phyloP scores from a whole-genome alignment of 441 rosid species.

The Gossypium armourianum region DNA sequence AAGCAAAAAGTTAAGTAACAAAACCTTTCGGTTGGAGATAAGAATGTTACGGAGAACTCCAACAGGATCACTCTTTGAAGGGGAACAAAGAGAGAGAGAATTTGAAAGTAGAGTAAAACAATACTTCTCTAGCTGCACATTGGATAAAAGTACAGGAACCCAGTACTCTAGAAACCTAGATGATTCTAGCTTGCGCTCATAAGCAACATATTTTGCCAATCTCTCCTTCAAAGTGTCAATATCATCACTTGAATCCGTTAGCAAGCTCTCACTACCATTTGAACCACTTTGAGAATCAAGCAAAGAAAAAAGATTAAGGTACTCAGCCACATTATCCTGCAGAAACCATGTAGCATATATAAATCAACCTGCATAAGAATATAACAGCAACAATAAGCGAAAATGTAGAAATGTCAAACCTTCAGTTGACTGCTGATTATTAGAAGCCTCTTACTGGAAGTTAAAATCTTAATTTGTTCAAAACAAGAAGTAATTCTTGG shows the following conservation, averaged over 20 bases:
- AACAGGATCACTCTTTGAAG: conserved; percentile 45
- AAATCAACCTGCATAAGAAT: conserved; percentile 10
- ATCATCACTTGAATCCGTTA: conserved; percentile 23
- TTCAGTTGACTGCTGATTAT: conserved; percentile 40
- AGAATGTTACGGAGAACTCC: conserved; percentile 57
- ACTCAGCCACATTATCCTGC: conserved; percentile 33
- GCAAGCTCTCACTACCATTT: conserved; percentile 13
- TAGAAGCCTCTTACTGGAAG: conserved; percentile 35
- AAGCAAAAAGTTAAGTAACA: conserved; percentile 11
- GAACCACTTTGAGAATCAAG: conserved; percentile 23
- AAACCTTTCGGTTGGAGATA: conserved; percentile 56
- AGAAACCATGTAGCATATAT: conserved; percentile 18
- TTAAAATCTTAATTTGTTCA: conserved; percentile 33
- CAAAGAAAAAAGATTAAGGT: conserved; percentile 25
- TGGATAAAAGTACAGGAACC: conserved; percentile 76
- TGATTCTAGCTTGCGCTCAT: conserved; percentile 32
- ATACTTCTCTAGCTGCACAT: conserved; percentile 83
- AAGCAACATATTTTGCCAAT: conserved; percentile 28
- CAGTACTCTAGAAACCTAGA: conserved; percentile 67
- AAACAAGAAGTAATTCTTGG: conserved; percentile 20
- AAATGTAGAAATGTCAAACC: conserved; percentile 28
- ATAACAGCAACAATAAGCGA: background rate
- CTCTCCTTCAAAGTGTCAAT: conserved; percentile 33
- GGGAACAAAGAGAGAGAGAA: conserved; percentile 44
- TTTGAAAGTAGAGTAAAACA: conserved; percentile 59